Evolutionary conservation across 257 asterid species (phyloP), one percentile per base, ranked within the genome.

Genomic region (Solanum verrucosum): DNA sequence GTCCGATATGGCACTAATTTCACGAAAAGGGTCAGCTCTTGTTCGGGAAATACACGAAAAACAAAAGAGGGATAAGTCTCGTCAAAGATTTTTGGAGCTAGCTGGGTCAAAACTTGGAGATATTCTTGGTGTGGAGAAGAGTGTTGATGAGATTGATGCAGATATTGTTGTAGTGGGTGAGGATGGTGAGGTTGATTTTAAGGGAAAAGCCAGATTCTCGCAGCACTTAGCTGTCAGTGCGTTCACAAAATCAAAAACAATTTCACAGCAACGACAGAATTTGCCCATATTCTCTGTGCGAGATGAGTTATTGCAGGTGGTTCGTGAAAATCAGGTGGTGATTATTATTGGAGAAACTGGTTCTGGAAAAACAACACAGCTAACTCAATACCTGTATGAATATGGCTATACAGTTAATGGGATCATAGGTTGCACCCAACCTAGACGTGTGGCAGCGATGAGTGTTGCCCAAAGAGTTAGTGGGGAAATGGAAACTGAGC

Each of bases 371-470:
- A 94, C 99, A n/a, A 96, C 98, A 34, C 99, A 97, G 87, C 88
- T 96, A 35, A 97, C 99, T 31, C 97, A 97, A 98, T 97, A 96
- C 92, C 92, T 97, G 71, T 93, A 96, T 88, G 99, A 96, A 89
- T 98, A 95, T 89, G 97, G 92, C 34, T 97, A 96, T 88, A 95
- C 98, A 49, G 84, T 56, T 81, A 91, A 90, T 79, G 95, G 98
- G 79, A 88, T 95, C 46, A 94, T 96, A 88, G 98, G 98, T 87
- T 97, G 99, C 93, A 96, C 99, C 67, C 98, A 96, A 88, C 99
- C 98, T 29, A 95, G 99, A 91, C 98, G 98, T 92, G 98, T 97
- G 59, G 99, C 98, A 7, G 99, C 98, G 84, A 97, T 96, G 99
- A 97, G 98, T 73, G 98, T 97, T 84, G 99, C 99, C 14, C 93